phyloP scores from a whole-genome alignment of 176 grass and related monocot genomes.

The Guadua angustifolia region DNA sequence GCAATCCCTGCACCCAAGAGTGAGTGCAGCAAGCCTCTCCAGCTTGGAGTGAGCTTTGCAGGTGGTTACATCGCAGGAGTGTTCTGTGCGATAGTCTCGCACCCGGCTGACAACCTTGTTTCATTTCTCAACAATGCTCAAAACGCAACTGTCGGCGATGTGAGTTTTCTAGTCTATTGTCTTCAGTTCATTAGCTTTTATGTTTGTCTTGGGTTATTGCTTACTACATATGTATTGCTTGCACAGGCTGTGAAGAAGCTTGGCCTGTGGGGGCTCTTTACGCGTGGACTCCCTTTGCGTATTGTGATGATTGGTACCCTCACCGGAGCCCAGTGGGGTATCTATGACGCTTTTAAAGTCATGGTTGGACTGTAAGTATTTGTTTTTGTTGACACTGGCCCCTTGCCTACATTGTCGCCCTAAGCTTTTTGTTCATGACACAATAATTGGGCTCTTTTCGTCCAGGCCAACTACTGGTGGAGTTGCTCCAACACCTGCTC shows the following conservation, averaged over 20 bases:
- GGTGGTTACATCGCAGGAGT: slow-evolving; percentile 79
- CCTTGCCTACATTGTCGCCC: neutral
- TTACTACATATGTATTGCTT: neutral
- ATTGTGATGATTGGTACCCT: slow-evolving; percentile 92
- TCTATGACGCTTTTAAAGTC: slow-evolving; percentile 89
- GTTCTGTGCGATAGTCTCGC: slow-evolving; percentile 75
- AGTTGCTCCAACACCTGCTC: slow-evolving; percentile 50
- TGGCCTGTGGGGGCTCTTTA: slow-evolving; percentile 72
- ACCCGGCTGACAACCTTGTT: slow-evolving; percentile 84
- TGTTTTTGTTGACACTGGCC: neutral
- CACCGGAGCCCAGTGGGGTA: slow-evolving; percentile 74
- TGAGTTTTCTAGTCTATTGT: slow-evolving; percentile 44
- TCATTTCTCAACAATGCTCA: slow-evolving; percentile 81
- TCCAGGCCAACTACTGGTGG: slow-evolving; percentile 75
- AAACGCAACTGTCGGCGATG: slow-evolving; percentile 67
- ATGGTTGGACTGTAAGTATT: slow-evolving; percentile 81
- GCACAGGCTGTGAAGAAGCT: slow-evolving; percentile 85
- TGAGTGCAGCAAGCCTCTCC: slow-evolving; percentile 78
- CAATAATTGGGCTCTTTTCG: neutral
- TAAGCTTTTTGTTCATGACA: neutral
- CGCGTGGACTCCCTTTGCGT: slow-evolving; percentile 65
- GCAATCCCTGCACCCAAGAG: slow-evolving; percentile 64
- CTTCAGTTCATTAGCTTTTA: neutral
- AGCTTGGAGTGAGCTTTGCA: slow-evolving; percentile 79
- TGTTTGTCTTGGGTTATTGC: neutral